Conservation (phyloP, 768 basidiomycete genomes). For the Amyloporia xantha region DNA sequence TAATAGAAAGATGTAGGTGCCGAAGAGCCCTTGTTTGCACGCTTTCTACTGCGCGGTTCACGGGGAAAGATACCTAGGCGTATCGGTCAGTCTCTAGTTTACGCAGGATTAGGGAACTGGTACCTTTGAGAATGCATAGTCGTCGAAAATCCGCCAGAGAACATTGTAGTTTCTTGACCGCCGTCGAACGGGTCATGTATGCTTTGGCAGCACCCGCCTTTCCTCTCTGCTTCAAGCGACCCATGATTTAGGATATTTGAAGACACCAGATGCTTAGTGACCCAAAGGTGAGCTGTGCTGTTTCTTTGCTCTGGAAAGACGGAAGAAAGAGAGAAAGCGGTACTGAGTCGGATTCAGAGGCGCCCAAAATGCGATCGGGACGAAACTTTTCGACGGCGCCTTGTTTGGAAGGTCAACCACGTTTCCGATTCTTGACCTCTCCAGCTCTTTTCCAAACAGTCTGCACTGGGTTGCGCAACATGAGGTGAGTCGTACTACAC, state of each 20-base stretch:
- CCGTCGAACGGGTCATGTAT: constrained; percentile 83
- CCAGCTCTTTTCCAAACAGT: constrained; percentile 1
- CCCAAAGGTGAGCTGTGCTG: neutral
- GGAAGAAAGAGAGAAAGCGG: constrained; percentile 9
- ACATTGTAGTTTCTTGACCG: constrained; percentile 93
- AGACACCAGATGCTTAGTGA: neutral
- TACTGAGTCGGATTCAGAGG: neutral
- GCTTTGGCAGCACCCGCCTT: constrained; percentile 90
- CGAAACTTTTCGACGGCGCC: constrained; percentile 23
- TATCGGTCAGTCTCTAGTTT: constrained; percentile 6
- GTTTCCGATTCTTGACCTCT: neutral
- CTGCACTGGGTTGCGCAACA: constrained; percentile 9
- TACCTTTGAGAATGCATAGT: constrained; percentile 95
- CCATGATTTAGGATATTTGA: constrained; percentile 46
- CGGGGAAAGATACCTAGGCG: constrained; percentile 89
- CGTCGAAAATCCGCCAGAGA: constrained; percentile 95
- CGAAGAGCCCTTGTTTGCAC: constrained; percentile 95
- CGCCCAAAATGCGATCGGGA: constrained; percentile 14
- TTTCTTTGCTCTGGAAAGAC: neutral
- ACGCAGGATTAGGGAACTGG: no score
- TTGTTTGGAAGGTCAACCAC: constrained; percentile 13
- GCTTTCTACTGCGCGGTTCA: constrained; percentile 86
- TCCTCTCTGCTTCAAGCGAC: constrained; percentile 75
- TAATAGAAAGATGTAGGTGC: constrained; percentile 98
- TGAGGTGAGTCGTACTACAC: constrained; percentile 16